Evolutionary conservation across 192 early-diverging fungal genomes (phyloP).

Genomic region (Funneliformis mosseae): DNA sequence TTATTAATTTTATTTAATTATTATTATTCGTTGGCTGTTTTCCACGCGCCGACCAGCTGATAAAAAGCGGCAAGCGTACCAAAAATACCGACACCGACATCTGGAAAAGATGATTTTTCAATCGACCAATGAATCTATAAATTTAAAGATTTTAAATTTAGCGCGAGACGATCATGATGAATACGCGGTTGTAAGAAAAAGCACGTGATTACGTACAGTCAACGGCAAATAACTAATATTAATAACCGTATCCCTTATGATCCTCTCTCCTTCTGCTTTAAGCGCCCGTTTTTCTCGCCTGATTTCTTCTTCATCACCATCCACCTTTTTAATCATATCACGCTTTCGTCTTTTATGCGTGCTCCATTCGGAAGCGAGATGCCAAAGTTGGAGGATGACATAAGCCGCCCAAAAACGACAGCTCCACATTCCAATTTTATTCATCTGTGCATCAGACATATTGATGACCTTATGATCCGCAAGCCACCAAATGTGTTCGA

Average conservation of each 20-base stretch:
- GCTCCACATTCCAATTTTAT: constrained; percentile 86
- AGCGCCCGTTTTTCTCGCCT: constrained; percentile 62
- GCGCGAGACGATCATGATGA: background rate
- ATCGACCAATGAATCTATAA: constrained; percentile 83
- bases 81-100: constrained; percentile 88
- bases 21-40: constrained; percentile 46
- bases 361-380: constrained; percentile 71
- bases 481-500: constrained; percentile 97
- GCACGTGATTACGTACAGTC: constrained; percentile 47
- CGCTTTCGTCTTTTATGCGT: constrained; percentile 53
- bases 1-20: background rate
- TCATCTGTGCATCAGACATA: constrained; percentile 69
- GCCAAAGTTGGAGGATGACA: constrained; percentile 87
- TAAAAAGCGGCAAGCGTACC: constrained; percentile 90
- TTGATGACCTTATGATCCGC: constrained; percentile 82
- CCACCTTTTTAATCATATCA: constrained; percentile 61
- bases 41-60: constrained; percentile 85
- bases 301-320: constrained; percentile 49
- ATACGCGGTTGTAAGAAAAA: background rate
- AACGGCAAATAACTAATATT: constrained; percentile 93
- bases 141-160: constrained; percentile 15
- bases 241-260: constrained; percentile 76
- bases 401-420: constrained; percentile 97
- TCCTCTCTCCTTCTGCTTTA: constrained; percentile 57
- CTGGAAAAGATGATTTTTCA: constrained; percentile 84